Percentiles rank a stretch among this genome's conserved stretches.
Evolutionary conservation across 2,329 filamentous ascomycete genomes (phyloP).

Genomic region (Cordyceps tenuipes): DNA sequence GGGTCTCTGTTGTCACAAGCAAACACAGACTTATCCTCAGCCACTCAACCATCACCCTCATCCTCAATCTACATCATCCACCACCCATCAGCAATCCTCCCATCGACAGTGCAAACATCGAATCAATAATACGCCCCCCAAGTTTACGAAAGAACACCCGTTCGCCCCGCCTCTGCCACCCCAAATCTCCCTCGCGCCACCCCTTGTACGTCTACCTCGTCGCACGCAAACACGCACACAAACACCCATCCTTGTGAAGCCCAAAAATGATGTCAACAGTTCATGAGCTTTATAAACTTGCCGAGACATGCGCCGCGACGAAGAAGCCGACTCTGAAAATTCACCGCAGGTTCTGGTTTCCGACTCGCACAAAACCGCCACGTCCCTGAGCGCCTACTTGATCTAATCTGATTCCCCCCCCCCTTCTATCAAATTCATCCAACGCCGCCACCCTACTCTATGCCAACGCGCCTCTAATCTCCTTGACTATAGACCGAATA

Average conservation of each 20-base stretch:
- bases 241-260: not conserved
- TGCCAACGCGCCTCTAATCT: conserved; percentile 27
- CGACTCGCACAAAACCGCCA: conserved; percentile 19
- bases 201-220: conserved; percentile 11
- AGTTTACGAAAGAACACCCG: not conserved
- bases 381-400: conserved; percentile 43
- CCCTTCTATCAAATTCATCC: conserved; percentile 13
- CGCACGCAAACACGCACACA: not conserved
- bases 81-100: too few species aligned
- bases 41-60: not conserved
- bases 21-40: too few species aligned
- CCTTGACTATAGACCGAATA: conserved; percentile 33
- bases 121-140: not conserved
- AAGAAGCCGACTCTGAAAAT: conserved; percentile 40
- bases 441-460: not conserved
- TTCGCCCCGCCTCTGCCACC: not conserved
- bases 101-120: not conserved
- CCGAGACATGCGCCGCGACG: conserved; percentile 25
- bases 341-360: conserved; percentile 36
- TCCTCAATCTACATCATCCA: not conserved
- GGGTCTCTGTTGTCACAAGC: too few species aligned
- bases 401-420: conserved; percentile 52
- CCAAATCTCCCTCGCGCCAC: not conserved
- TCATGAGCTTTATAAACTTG: conserved; percentile 26
- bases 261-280: conserved; percentile 31